phyloP scores from a whole-genome alignment of 305 asterid genomes.

The Ilex paraguariensis region DNA sequence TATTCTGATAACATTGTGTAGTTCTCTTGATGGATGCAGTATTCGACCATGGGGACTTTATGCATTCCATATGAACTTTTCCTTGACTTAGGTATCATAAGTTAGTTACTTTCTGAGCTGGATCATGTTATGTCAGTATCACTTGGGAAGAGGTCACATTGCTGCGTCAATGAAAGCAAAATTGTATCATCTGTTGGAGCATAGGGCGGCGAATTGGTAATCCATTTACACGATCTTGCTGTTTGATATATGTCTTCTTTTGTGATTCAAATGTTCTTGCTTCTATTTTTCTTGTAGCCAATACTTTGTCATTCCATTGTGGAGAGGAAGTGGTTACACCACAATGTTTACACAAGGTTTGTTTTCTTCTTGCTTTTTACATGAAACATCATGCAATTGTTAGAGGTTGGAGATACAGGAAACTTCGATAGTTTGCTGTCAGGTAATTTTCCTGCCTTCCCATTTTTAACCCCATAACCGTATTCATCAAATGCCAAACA shows the following conservation, averaged over 20 bases:
- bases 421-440: too few species aligned
- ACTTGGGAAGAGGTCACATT: slow-evolving; percentile 94
- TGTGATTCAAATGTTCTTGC: slow-evolving; percentile 2
- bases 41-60: neutral
- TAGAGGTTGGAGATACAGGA: too few species aligned
- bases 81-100: slow-evolving; percentile 6
- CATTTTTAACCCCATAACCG: too few species aligned
- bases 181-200: slow-evolving; percentile 57
- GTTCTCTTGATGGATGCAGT: too few species aligned
- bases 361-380: neutral
- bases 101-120: slow-evolving; percentile 7
- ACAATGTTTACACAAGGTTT: slow-evolving; percentile 91
- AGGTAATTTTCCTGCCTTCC: too few species aligned
- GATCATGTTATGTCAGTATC: slow-evolving; percentile 49
- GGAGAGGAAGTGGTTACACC: slow-evolving; percentile 92
- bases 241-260: slow-evolving; percentile 6
- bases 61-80: neutral
- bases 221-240: slow-evolving; percentile 6
- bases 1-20: too few species aligned
- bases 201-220: slow-evolving; percentile 73
- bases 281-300: slow-evolving; percentile 41
- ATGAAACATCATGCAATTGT: too few species aligned
- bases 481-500: too few species aligned
- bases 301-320: slow-evolving; percentile 78
- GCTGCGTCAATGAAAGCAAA: slow-evolving; percentile 75